Conservation (phyloP, 371 early-diverging fungal species). For the Lichtheimia corymbifera region DNA sequence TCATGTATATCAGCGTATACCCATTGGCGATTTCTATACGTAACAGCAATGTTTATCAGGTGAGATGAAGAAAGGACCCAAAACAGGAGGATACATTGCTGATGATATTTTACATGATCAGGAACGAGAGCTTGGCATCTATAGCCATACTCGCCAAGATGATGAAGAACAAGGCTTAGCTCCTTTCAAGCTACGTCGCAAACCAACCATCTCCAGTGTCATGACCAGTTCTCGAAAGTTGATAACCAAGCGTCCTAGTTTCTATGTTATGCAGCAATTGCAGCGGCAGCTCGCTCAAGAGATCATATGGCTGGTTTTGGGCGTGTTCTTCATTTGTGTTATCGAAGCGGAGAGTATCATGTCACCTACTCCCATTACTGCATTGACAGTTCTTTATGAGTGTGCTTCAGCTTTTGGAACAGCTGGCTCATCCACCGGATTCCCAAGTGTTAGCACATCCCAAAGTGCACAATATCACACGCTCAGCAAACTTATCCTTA, state of each 20-base stretch:
- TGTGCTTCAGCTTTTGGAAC: conserved; percentile 22
- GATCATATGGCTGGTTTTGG: conserved; percentile 17
- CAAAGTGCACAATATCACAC: conserved; percentile 13
- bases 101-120: background rate
- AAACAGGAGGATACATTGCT: background rate
- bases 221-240: conserved; percentile 13
- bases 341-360: conserved; percentile 19
- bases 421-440: conserved; percentile 20
- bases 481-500: conserved; percentile 18
- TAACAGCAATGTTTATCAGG: conserved; percentile 44
- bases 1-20: conserved; percentile 51
- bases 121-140: conserved; percentile 27
- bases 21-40: conserved; percentile 51
- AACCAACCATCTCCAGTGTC: conserved; percentile 12
- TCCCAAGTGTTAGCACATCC: conserved; percentile 11
- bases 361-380: conserved; percentile 17
- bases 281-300: conserved; percentile 23
- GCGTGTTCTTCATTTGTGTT: conserved; percentile 16
- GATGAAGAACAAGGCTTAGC: conserved; percentile 3
- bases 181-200: background rate
- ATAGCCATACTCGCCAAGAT: conserved; percentile 2
- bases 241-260: conserved; percentile 15
- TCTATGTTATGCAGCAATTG: conserved; percentile 22
- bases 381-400: conserved; percentile 17
- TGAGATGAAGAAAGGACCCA: conserved; percentile 3